These are phyloP conservation scores for Lonicera japonica DNA, from an alignment of 129 eudicot genomes.

Conservation along the genomic window DNA sequence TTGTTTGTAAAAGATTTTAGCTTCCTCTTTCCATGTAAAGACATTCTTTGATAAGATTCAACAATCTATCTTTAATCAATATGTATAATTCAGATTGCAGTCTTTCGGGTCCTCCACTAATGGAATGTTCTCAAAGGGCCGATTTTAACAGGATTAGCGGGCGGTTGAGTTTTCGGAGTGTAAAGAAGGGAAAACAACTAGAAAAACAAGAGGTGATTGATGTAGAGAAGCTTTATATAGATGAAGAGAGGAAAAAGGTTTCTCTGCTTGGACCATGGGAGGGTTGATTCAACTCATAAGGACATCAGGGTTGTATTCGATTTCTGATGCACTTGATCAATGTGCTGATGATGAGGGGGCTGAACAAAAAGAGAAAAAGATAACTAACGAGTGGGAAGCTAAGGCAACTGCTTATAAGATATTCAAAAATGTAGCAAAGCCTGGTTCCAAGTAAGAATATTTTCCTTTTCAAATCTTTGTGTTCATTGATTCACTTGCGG, in stretches of 20 bases:
- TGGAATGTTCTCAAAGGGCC: no score
- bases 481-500: neutral
- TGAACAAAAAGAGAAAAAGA: conserved; percentile 34
- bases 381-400: conserved; percentile 56
- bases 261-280: conserved; percentile 86
- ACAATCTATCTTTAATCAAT: conserved; percentile 75
- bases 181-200: neutral
- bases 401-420: conserved; percentile 35
- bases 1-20: conserved; percentile 50
- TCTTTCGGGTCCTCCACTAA: conserved; percentile 11
- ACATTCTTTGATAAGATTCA: conserved; percentile 81
- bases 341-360: conserved; percentile 31
- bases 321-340: conserved; percentile 48
- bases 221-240: conserved; percentile 59
- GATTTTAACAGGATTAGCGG: no score
- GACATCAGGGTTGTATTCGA: conserved; percentile 45
- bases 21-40: conserved; percentile 60
- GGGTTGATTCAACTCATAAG: conserved; percentile 56
- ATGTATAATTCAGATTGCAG: conserved; percentile 68
- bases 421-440: conserved; percentile 49
- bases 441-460: conserved; percentile 34
- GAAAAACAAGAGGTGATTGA: conserved; percentile 46
- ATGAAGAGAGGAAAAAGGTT: conserved; percentile 47
- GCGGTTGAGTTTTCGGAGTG: no score
- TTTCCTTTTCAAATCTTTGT: conserved; percentile 5